Conservation (phyloP, 257 asterid species). For the Striga asiatica region DNA sequence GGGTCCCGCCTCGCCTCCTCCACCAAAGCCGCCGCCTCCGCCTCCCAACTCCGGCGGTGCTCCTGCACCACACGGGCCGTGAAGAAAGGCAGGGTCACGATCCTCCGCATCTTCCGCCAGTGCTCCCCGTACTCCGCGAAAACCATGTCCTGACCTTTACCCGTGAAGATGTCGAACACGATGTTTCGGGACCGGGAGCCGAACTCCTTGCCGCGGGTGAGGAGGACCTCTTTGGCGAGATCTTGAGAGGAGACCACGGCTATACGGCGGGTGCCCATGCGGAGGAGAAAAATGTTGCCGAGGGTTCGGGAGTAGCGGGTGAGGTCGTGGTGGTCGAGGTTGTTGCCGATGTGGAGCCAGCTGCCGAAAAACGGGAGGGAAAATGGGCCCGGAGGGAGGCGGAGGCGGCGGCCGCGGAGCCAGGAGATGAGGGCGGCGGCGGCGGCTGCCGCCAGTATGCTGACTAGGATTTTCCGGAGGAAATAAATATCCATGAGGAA, state of each 20-base stretch:
- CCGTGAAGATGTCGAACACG: constrained; percentile 58
- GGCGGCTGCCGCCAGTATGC: constrained; percentile 33
- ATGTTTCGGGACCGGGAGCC: constrained; percentile 56
- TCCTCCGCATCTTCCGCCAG: constrained; percentile 66
- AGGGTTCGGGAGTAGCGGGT: constrained; percentile 31
- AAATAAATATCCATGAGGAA: constrained; percentile 38
- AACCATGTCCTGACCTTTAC: constrained; percentile 60
- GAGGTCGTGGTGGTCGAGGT: constrained; percentile 46
- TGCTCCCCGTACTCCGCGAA: constrained; percentile 64
- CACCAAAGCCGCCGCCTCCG: constrained; percentile 36
- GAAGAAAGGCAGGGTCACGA: constrained; percentile 59
- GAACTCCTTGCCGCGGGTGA: constrained; percentile 52
- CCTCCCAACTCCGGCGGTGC: constrained; percentile 45
- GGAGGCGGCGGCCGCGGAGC: constrained; percentile 32
- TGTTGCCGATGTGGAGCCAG: constrained; percentile 56
- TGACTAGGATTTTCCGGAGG: constrained; percentile 36
- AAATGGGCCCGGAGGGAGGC: constrained; percentile 55
- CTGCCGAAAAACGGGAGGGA: constrained; percentile 48
- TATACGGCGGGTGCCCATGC: constrained; percentile 49
- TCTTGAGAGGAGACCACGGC: constrained; percentile 58
- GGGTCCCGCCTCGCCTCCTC: constrained; percentile 49
- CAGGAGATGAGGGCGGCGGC: constrained; percentile 33
- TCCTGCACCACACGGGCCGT: constrained; percentile 61
- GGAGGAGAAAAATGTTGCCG: constrained; percentile 36
- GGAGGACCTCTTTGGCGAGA: constrained; percentile 47